Evolutionary conservation across 148 eudicot genomes (phyloP).

Genomic region (Linanthus parryae): DNA sequence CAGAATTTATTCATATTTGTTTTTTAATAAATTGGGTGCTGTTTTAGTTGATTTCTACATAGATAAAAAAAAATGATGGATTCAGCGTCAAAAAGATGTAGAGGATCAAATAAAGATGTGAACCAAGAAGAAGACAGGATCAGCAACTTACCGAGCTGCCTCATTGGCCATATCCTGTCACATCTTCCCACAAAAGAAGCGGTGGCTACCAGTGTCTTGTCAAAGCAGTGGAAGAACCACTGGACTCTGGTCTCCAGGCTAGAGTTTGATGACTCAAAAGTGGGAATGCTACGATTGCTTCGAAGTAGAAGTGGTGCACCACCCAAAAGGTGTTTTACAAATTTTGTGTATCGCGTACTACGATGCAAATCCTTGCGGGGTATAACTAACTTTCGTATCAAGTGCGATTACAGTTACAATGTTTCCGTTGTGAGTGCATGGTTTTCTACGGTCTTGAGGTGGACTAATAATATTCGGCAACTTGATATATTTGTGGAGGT

Average conservation of each 20-base stretch:
- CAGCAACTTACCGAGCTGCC: not conserved
- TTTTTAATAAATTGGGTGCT: no score
- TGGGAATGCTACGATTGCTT: no score
- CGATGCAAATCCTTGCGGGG: no score
- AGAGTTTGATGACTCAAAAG: not conserved
- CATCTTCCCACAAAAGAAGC: slow-evolving; percentile 1
- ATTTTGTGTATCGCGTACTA: not conserved
- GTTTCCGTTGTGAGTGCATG: not conserved
- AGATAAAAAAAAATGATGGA: not conserved
- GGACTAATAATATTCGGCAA: not conserved
- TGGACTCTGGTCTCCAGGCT: not conserved
- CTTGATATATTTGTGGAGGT: not conserved
- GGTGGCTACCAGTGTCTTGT: not conserved
- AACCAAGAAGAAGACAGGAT: not conserved
- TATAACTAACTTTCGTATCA: no score
- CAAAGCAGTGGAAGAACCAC: not conserved
- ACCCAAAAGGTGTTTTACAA: not conserved
- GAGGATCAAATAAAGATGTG: not conserved
- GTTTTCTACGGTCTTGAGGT: not conserved
- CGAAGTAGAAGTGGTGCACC: not conserved
- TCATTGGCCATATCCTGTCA: not conserved
- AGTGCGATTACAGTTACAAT: not conserved
- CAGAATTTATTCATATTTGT: no score
- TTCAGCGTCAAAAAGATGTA: not conserved
- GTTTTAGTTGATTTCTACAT: no score